Evolutionary conservation across 192 early-diverging fungal genomes (phyloP).

Genomic region (Gaertneriomyces semiglobifer): DNA sequence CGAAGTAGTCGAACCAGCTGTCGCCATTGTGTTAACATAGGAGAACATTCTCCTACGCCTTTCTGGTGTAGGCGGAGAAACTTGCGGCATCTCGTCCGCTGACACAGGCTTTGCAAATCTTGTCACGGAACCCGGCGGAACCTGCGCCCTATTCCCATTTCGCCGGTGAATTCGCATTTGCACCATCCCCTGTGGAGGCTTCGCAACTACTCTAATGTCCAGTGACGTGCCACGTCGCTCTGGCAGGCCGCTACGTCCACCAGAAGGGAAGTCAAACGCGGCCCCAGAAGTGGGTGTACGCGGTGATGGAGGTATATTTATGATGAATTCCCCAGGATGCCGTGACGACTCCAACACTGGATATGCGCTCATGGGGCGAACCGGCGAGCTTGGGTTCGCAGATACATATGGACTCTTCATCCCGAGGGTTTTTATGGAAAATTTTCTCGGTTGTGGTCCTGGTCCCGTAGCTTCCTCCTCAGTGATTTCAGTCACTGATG

Average conservation of each 20-base stretch:
- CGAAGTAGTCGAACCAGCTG: constrained; percentile 26
- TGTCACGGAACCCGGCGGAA: constrained; percentile 14
- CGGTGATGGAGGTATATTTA: constrained; percentile 21
- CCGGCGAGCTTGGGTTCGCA: constrained; percentile 2
- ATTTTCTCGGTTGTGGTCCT: constrained; percentile 27
- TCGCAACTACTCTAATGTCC: constrained; percentile 13
- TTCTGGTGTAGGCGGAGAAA: constrained; percentile 35
- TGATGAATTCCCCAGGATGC: constrained; percentile 14
- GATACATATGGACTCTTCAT: constrained; percentile 19
- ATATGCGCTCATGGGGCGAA: constrained; percentile 13
- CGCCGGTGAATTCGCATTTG: constrained; percentile 14
- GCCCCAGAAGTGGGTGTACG: not conserved
- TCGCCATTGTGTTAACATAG: constrained; percentile 42
- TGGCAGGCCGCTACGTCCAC: no score
- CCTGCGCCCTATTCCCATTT: constrained; percentile 10
- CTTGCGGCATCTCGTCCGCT: constrained; percentile 17
- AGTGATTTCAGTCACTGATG: constrained; percentile 29
- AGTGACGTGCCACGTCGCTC: constrained; percentile 2
- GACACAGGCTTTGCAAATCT: constrained; percentile 30
- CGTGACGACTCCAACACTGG: not conserved
- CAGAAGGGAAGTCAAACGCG: constrained; percentile 1
- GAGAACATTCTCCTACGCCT: constrained; percentile 37
- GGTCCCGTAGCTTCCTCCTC: constrained; percentile 35
- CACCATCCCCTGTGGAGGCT: constrained; percentile 18
- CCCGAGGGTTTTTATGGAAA: constrained; percentile 18